Percentiles rank a stretch among this genome's conserved stretches.
Conservation (phyloP, 2,329 filamentous ascomycete genomes). For the Aspergillus nomiae region DNA sequence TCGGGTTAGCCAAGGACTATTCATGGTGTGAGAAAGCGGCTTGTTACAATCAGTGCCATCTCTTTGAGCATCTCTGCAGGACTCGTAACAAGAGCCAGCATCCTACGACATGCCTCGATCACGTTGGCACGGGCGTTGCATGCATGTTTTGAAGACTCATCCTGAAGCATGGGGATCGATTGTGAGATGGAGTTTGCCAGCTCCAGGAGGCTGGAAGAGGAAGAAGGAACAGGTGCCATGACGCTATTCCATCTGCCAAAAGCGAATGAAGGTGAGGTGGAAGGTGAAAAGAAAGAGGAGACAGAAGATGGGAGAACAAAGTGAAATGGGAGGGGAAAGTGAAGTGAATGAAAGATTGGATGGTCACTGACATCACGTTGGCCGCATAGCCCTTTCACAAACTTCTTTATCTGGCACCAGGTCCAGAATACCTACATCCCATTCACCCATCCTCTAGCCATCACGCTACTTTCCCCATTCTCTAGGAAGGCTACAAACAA, state of each 20-base stretch:
- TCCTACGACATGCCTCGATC: neutral
- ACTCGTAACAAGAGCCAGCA: neutral
- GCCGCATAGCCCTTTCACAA: neutral
- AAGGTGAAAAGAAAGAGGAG: neutral
- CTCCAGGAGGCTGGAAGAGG: neutral
- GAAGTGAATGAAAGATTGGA: neutral
- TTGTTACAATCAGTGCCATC: neutral
- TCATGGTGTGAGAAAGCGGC: neutral
- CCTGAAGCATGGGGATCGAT: neutral
- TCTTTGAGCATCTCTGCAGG: neutral
- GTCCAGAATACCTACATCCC: no score
- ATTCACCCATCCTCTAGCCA: no score
- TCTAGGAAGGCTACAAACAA: neutral
- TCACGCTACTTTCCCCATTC: neutral
- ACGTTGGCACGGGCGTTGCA: neutral
- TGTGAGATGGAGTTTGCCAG: neutral
- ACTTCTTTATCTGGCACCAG: no score
- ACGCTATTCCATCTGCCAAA: neutral
- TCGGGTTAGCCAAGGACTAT: neutral
- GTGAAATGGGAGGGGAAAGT: neutral
- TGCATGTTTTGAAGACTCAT: neutral
- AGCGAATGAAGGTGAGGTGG: neutral
- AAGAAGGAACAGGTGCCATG: neutral
- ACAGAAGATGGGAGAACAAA: neutral
- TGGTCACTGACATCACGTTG: neutral